Conservation (phyloP, 192 early-diverging fungal species). For the Bifiguratus adelaidae region DNA sequence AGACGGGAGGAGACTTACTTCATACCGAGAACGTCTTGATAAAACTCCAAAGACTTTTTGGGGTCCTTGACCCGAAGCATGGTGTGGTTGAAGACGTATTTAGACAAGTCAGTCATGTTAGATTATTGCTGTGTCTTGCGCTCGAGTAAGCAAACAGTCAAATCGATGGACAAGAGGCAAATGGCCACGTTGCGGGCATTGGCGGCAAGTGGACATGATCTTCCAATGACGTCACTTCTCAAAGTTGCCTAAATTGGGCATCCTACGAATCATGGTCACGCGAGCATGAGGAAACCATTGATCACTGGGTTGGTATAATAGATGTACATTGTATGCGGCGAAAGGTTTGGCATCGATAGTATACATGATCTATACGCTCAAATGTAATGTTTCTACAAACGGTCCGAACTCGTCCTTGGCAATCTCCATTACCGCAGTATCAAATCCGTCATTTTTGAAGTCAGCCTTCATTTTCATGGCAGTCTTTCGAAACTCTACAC, state of each 20-base stretch:
- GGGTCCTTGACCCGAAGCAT: constrained; percentile 84
- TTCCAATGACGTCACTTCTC: no score
- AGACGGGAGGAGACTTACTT: constrained; percentile 50
- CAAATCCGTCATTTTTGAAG: constrained; percentile 69
- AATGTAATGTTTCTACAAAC: constrained; percentile 42
- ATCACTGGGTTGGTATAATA: neutral
- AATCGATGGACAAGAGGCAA: no score
- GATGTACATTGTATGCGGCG: neutral
- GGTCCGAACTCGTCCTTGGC: constrained; percentile 53
- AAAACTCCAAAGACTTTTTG: constrained; percentile 62
- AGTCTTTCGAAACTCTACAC: constrained; percentile 69
- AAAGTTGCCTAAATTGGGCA: no score
- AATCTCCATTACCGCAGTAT: constrained; percentile 73
- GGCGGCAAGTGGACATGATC: no score
- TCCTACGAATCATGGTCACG: no score
- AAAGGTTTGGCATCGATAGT: no score
- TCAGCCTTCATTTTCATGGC: constrained; percentile 54
- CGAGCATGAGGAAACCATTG: neutral
- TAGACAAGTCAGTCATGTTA: constrained; percentile 11
- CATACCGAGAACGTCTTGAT: constrained; percentile 70
- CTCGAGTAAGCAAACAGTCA: no score
- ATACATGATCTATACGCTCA: neutral
- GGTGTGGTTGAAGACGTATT: constrained; percentile 59
- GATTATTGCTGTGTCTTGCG: no score
- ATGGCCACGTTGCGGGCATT: no score